Evolutionary conservation across 768 basidiomycete species (phyloP), one percentile per base, ranked within the genome.

Genomic region (Boletus reticulatus): DNA sequence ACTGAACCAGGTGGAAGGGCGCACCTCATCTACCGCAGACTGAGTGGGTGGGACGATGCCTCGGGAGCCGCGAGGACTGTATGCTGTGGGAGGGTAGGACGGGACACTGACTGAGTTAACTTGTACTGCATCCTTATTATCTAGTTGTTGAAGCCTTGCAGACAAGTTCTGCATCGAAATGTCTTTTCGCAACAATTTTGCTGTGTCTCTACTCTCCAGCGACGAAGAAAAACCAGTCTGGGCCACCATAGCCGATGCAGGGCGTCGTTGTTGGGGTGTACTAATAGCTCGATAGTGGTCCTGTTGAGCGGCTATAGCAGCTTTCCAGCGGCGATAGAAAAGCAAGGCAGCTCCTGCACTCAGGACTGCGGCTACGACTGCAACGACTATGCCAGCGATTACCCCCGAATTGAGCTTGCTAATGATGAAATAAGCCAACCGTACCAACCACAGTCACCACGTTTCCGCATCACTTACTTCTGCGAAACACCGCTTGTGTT

Each of bases 291-390:
- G 53, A 43, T 63, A 60, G 6, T 57, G 43, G 39, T 58, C 56
- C 3, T 48, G 46, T n/a, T 62, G 62, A 20, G 52, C 37, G 22
- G 56, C 51, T 29, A 63, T 20, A 2, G 58, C 59, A 17, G 61
- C 59, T 58, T 57, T 72, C 69, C 69, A 72, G 7, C 65, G 65
- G 29, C 61, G 56, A 29, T 67, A 71, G 37, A 68, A 72, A 48
- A 70, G 50, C 37, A 66, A 9, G 4, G 68, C 63, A 14, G 42
- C 56, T 10, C 48, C 60, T 2, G 49, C 49, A 27, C 57, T 41
- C 11, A 60, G 20, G n/a, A 64, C 8, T n/a, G 66, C 68, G 7
- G 42, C 46, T 16, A 31, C 60, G 4, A 20, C 43, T 43, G 58
- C 61, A 5, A 69, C 17, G 19, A 27, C 59, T 43, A 70, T 61